A percentile compares a stretch with the other conserved stretches of the same genome.
Evolutionary conservation across 2,329 filamentous ascomycete species (phyloP).

Genomic region (Venturia aucupariae): DNA sequence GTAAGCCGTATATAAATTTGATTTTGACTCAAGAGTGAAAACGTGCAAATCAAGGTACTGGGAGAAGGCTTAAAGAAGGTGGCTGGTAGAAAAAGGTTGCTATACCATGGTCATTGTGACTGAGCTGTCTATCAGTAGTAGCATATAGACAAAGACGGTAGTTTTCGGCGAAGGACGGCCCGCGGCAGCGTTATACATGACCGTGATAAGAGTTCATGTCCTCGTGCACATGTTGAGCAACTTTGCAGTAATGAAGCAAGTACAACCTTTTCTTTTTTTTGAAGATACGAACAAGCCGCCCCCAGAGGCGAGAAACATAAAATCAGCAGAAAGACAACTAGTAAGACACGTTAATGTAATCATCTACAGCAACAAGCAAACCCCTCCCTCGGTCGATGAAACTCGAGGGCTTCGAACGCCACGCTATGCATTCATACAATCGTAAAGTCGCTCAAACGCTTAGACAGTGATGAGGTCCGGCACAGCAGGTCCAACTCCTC

Average conservation of each 20-base stretch:
- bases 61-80: background rate
- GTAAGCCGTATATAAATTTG: background rate
- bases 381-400: background rate
- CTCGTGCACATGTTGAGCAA: background rate
- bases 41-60: background rate
- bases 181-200: background rate
- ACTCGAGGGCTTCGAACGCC: background rate
- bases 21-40: background rate
- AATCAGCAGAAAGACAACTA: background rate
- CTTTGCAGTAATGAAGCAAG: background rate
- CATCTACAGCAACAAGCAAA: background rate
- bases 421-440: background rate
- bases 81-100: background rate
- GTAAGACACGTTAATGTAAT: background rate
- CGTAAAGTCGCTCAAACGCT: background rate
- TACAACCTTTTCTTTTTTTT: no score
- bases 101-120: background rate
- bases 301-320: background rate
- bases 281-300: no score
- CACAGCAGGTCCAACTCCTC: constrained; percentile 63
- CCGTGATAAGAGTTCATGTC: background rate
- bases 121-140: background rate
- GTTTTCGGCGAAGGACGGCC: background rate
- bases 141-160: background rate
- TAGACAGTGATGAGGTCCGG: constrained; percentile 8